These are phyloP conservation scores for Salix koriyanagi DNA, from an alignment of 345 rosid genomes.

Conservation along the genomic window DNA sequence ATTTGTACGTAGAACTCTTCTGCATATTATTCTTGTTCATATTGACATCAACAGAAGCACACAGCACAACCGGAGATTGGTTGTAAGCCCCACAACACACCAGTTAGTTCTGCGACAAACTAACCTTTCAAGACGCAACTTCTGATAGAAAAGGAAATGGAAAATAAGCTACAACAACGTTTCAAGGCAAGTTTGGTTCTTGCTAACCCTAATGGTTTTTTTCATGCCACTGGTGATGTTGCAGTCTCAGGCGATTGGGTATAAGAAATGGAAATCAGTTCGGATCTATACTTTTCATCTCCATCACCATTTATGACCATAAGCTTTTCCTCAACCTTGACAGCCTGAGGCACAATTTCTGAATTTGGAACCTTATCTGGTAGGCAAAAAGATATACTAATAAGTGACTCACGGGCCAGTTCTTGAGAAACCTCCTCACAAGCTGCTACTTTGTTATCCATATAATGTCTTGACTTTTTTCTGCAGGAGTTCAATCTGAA, in stretches of 20 bases:
- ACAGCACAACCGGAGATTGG: neutral
- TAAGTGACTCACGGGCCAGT: slow-evolving; percentile 27
- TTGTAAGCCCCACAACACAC: neutral
- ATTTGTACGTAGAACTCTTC: neutral
- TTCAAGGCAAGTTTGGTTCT: neutral
- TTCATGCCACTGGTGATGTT: neutral
- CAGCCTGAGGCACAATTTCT: slow-evolving; percentile 2
- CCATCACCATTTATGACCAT: slow-evolving; percentile 3
- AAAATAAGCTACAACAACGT: neutral
- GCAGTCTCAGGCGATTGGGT: slow-evolving; percentile 8
- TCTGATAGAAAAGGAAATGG: too few species aligned
- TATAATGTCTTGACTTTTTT: neutral
- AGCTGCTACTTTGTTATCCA: slow-evolving; percentile 13
- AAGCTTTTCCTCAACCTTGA: neutral
- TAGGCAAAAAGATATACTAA: slow-evolving; percentile 21
- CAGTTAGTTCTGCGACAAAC: neutral
- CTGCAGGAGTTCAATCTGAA: neutral
- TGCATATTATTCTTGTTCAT: neutral
- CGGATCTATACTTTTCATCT: slow-evolving; percentile 30
- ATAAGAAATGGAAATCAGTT: slow-evolving; percentile 34
- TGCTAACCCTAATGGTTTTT: neutral
- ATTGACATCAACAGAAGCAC: neutral
- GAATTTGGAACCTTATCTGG: slow-evolving; percentile 20
- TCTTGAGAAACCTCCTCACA: slow-evolving; percentile 2
- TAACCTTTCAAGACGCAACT: neutral